These are phyloP conservation scores for Conticribra guillardii DNA, from an alignment of 108 stramenopile species.

Conservation along the genomic window DNA sequence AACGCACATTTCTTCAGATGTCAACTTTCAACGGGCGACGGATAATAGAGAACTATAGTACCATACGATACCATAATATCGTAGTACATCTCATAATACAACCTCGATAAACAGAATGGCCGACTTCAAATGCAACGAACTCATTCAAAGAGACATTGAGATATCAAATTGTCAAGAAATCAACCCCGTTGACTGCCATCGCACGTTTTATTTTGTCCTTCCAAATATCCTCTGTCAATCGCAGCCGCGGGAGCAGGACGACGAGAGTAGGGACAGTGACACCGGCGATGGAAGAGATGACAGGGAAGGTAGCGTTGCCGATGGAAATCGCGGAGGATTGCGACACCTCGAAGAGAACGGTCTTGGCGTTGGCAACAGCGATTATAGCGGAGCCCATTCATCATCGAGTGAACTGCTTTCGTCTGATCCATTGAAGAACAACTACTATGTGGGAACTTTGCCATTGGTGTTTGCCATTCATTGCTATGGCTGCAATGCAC, in stretches of 20 bases:
- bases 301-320: no score
- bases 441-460: constrained; percentile 26
- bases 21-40: no score
- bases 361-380: no score
- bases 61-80: no score
- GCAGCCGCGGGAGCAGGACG: neutral
- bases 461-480: constrained; percentile 60
- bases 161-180: constrained; percentile 34
- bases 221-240: constrained; percentile 28
- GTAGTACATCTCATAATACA: no score
- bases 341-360: neutral
- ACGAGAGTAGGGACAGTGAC: neutral
- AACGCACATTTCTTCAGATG: no score
- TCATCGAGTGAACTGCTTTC: neutral
- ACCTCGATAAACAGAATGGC: neutral
- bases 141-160: constrained; percentile 23
- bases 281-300: neutral
- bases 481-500: constrained; percentile 53
- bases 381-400: no score
- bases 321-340: neutral
- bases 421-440: neutral
- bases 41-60: no score
- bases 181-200: constrained; percentile 30
- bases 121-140: constrained; percentile 27
- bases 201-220: constrained; percentile 24